These are phyloP conservation scores for Rhododendron kiyosumense DNA, from an alignment of 148 eudicot genomes.

Conservation along the genomic window DNA sequence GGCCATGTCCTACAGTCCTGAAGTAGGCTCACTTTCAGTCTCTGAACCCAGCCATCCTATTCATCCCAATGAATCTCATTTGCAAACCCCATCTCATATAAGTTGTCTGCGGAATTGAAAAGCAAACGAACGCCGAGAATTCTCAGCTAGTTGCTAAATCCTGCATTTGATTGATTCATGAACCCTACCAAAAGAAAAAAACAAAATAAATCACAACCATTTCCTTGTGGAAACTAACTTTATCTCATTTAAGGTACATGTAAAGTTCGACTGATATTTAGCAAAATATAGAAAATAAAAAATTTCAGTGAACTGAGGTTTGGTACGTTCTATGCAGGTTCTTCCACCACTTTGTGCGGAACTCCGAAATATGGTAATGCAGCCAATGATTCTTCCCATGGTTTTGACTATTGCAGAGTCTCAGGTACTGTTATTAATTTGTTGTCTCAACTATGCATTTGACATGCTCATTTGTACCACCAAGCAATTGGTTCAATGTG, in stretches of 20 bases:
- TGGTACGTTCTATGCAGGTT: constrained; percentile 49
- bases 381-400: constrained; percentile 97
- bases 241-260: neutral
- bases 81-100: neutral
- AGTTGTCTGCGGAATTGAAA: neutral
- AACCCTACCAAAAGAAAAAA: neutral
- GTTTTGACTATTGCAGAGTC: constrained; percentile 93
- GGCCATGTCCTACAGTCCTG: neutral
- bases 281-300: neutral
- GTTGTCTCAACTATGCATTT: neutral
- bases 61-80: neutral
- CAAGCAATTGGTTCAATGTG: neutral
- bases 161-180: neutral
- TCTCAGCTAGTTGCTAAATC: neutral
- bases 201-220: neutral
- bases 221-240: neutral
- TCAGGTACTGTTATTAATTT: constrained; percentile 50
- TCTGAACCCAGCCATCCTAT: neutral
- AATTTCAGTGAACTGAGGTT: neutral
- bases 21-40: neutral
- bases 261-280: neutral
- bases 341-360: constrained; percentile 99
- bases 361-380: constrained; percentile 92
- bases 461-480: neutral
- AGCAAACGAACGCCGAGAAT: neutral